Conservation (phyloP, 164 flowering plant species). For the grape (Vitis vinifera) region ASM3070453v1 NC_081807.1:2714501-2715000, state of each 20-base stretch:
- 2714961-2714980: too few species aligned
- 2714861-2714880: not conserved
- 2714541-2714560: too few species aligned
- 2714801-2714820: conserved; percentile 11
- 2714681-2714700: conserved; percentile 65
- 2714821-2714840: conserved; percentile 31
- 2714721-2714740: conserved; percentile 6
- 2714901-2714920: not conserved
- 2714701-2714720: conserved; percentile 44
- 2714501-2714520: too few species aligned
- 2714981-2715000: too few species aligned
- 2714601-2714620: conserved; percentile 71
- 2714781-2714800: conserved; percentile 9
- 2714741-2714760: not conserved
- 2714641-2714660: conserved; percentile 50
- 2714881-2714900: not conserved
- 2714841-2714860: conserved; percentile 1
- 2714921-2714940: too few species aligned
- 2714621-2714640: conserved; percentile 55
- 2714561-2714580: conserved; percentile 43
- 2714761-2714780: conserved; percentile 37
- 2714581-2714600: conserved; percentile 32
- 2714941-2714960: too few species aligned
- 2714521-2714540: too few species aligned
- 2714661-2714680: conserved; percentile 67